Evolutionary conservation across 2,329 filamentous ascomycete genomes (phyloP).

Genomic region (Metarhizium sp.): DNA sequence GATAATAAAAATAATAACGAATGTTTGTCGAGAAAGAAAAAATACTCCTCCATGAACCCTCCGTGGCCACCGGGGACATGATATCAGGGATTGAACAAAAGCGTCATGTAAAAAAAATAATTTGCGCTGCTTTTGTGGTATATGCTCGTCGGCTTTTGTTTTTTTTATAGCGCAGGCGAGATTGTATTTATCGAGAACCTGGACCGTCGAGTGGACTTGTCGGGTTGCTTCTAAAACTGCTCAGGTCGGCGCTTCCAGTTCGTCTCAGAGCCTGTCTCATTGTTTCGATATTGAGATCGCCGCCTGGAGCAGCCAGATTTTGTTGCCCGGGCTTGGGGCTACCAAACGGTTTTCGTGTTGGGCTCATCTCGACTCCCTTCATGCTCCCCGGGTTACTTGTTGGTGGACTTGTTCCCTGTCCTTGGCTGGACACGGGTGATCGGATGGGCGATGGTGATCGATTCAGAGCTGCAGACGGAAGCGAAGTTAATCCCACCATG

Average conservation of each 20-base stretch:
- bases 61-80: background rate
- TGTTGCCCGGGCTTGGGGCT: constrained; percentile 52
- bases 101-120: background rate
- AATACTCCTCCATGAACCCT: constrained; percentile 4
- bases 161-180: background rate
- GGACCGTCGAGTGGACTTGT: constrained; percentile 44
- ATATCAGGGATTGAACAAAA: background rate
- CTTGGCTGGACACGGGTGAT: constrained; percentile 67
- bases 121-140: too few relatives aligned
- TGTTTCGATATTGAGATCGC: constrained; percentile 81
- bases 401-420: constrained; percentile 59
- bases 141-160: too few relatives aligned
- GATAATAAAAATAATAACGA: background rate
- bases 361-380: constrained; percentile 64
- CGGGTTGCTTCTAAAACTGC: constrained; percentile 44
- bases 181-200: constrained; percentile 16
- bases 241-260: constrained; percentile 75
- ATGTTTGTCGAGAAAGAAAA: constrained; percentile 7
- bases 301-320: constrained; percentile 34
- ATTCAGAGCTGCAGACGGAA: constrained; percentile 42
- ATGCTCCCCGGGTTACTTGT: constrained; percentile 67
- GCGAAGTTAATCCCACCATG: constrained; percentile 55
- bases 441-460: constrained; percentile 73
- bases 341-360: constrained; percentile 47
- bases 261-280: constrained; percentile 84